Conservation (phyloP, 2,329 filamentous ascomycete genomes). For the Dactylellina haptotyla region DNA sequence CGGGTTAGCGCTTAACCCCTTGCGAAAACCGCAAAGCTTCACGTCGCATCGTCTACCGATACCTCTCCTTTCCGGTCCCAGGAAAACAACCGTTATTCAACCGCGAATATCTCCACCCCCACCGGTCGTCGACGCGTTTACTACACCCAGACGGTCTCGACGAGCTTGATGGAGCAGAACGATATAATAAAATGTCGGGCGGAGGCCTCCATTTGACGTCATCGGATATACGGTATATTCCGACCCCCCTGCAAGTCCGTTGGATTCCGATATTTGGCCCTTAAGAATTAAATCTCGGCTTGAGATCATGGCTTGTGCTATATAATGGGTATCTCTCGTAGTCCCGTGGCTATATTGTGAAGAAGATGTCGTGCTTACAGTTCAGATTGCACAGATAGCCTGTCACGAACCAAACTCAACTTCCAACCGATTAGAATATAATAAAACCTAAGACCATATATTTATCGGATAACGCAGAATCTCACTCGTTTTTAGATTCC, state of each 20-base stretch:
- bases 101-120: slow-evolving; percentile 49
- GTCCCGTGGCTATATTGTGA: not conserved
- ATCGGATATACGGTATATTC: slow-evolving; percentile 1
- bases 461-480: too few species aligned
- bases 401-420: too few species aligned
- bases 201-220: slow-evolving; percentile 46
- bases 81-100: slow-evolving; percentile 27
- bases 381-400: too few species aligned
- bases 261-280: not conserved
- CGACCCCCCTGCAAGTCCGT: too few species aligned
- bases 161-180: not conserved
- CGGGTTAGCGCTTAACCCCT: slow-evolving; percentile 52
- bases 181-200: slow-evolving; percentile 52
- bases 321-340: not conserved
- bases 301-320: too few species aligned
- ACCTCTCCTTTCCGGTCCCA: slow-evolving; percentile 30
- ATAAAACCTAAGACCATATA: too few species aligned
- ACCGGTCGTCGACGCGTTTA: slow-evolving; percentile 44
- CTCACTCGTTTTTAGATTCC: too few species aligned
- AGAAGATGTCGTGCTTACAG: too few species aligned
- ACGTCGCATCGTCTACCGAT: slow-evolving; percentile 54
- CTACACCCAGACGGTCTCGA: not conserved
- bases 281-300: too few species aligned
- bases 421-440: too few species aligned
- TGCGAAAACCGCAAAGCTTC: slow-evolving; percentile 53